Evolutionary conservation across 73 alveolate species (phyloP).

Genomic region (Urostyla sp.): DNA sequence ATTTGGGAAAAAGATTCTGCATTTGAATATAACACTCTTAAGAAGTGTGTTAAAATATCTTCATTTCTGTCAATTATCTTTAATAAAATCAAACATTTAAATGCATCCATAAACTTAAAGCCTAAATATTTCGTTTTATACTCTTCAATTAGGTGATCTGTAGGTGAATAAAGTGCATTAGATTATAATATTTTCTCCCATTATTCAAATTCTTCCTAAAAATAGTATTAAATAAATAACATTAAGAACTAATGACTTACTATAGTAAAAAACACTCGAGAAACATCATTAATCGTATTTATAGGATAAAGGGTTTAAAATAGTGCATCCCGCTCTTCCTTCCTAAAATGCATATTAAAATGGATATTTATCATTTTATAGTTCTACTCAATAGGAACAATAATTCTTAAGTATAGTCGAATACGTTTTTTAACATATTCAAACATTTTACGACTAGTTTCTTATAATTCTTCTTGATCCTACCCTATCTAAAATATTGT

Average conservation of each 20-base stretch:
- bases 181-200: conserved; percentile 52
- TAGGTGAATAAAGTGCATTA: conserved; percentile 39
- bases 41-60: conserved; percentile 43
- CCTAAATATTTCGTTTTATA: conserved; percentile 51
- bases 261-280: conserved; percentile 58
- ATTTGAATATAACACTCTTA: conserved; percentile 46
- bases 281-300: conserved; percentile 59
- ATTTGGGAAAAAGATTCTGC: conserved; percentile 32
- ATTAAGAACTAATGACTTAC: too few species aligned
- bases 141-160: conserved; percentile 63
- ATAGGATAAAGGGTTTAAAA: conserved; percentile 52
- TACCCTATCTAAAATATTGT: conserved; percentile 36
- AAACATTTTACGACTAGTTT: conserved; percentile 38
- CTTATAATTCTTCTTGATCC: conserved; percentile 37
- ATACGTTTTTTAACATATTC: conserved; percentile 42
- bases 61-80: conserved; percentile 39
- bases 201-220: conserved; percentile 46
- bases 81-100: conserved; percentile 55
- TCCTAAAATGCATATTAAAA: conserved; percentile 66
- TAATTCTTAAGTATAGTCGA: conserved; percentile 36
- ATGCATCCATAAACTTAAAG: conserved; percentile 58
- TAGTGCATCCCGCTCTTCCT: neutral
- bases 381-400: conserved; percentile 50
- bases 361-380: conserved; percentile 46
- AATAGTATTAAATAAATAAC: too few species aligned